phyloP scores from a whole-genome alignment of 495 filamentous ascomycete genomes.

The Letharia columbiana region DNA sequence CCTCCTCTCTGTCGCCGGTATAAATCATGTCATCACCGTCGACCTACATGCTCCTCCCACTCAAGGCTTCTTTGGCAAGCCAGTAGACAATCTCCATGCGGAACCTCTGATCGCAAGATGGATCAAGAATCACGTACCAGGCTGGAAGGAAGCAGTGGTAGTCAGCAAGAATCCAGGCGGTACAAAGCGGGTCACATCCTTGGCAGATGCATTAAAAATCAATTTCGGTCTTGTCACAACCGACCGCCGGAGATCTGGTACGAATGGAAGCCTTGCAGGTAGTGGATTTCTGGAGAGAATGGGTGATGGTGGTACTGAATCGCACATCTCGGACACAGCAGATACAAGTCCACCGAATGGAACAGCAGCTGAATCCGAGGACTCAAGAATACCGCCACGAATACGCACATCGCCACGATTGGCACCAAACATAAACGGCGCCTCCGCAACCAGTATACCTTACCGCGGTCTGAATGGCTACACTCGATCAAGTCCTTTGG shows the following conservation, averaged over 20 bases:
- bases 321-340: conserved; percentile 12
- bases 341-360: conserved; percentile 9
- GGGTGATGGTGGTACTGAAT: conserved; percentile 30
- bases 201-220: conserved; percentile 91
- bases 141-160: conserved; percentile 87
- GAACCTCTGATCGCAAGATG: conserved; percentile 94
- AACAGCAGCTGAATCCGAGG: conserved; percentile 19
- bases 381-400: conserved; percentile 11
- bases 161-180: conserved; percentile 98
- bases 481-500: conserved; percentile 21
- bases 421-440: conserved; percentile 17
- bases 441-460: conserved; percentile 12
- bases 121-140: conserved; percentile 78
- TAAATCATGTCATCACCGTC: conserved; percentile 95
- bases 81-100: conserved; percentile 94
- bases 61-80: conserved; percentile 98
- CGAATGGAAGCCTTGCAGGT: conserved; percentile 49
- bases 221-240: conserved; percentile 97
- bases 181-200: conserved; percentile 92
- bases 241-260: conserved; percentile 60
- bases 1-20: conserved; percentile 81
- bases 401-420: conserved; percentile 10
- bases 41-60: conserved; percentile 96
- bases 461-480: conserved; percentile 16
- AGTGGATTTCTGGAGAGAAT: conserved; percentile 37